A percentile compares a stretch with the other conserved stretches of the same genome.
These are phyloP conservation scores for Aquilaria yunnanensis DNA, from an alignment of 345 rosid species.

Conservation along the genomic window DNA sequence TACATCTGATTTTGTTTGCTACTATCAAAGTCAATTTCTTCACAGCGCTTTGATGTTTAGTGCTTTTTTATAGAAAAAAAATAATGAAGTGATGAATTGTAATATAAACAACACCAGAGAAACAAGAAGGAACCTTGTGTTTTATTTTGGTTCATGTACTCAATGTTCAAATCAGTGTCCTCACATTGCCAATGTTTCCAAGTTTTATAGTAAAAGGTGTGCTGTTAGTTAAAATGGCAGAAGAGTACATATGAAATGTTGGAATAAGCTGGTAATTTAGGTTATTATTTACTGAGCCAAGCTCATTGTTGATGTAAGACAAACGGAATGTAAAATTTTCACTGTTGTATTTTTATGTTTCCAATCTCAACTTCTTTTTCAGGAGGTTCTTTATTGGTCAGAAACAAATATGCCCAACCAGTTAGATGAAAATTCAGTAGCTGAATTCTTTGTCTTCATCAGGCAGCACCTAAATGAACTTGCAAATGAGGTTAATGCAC, in stretches of 20 bases:
- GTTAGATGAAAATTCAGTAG: conserved; percentile 31
- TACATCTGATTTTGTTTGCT: background rate
- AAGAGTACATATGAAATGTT: no score
- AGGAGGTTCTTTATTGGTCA: conserved; percentile 48
- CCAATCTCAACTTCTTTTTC: conserved; percentile 22
- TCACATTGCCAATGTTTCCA: no score
- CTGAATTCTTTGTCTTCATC: conserved; percentile 38
- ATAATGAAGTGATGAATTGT: no score
- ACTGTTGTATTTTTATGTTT: conserved; percentile 4
- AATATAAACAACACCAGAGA: no score
- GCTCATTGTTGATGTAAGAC: no score
- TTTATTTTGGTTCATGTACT: background rate
- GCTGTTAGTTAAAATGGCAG: no score
- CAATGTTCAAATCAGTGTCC: background rate
- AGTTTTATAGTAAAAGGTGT: no score
- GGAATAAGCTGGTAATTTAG: background rate
- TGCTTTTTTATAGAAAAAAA: no score
- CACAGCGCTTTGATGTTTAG: no score
- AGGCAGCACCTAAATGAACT: conserved; percentile 47
- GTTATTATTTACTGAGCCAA: no score
- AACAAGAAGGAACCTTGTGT: no score
- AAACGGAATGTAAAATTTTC: no score
- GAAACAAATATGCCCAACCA: conserved; percentile 29
- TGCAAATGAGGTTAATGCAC: conserved; percentile 28
- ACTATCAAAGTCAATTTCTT: background rate